Percentiles rank a stretch among this genome's conserved stretches.
Conservation (phyloP, 306 rosid genomes). For the Ceratonia siliqua region DNA sequence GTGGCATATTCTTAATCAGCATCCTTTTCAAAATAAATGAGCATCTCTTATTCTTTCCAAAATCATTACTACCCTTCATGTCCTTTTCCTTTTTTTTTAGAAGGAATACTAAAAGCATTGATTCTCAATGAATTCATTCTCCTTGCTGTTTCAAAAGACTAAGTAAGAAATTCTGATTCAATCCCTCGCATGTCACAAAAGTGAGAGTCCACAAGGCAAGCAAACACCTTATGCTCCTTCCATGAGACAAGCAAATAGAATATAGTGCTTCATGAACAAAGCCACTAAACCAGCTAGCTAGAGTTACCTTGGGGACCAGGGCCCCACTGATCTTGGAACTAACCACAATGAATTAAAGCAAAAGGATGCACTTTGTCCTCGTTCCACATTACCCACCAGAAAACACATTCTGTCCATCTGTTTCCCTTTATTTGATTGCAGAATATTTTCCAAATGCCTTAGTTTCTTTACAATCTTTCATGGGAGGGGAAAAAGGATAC, state of each 20-base stretch:
- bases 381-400: conserved; percentile 45
- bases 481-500: conserved; percentile 31
- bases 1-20: conserved; percentile 48
- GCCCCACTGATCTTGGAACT: conserved; percentile 45
- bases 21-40: conserved; percentile 40
- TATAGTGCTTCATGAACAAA: background rate
- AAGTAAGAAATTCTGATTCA: conserved; percentile 30
- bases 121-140: conserved; percentile 28
- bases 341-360: conserved; percentile 43
- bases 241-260: background rate
- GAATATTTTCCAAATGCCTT: conserved; percentile 54
- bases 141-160: conserved; percentile 26
- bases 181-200: conserved; percentile 24
- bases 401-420: conserved; percentile 52
- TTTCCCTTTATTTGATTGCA: conserved; percentile 49
- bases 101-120: conserved; percentile 36
- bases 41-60: conserved; percentile 35
- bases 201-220: background rate
- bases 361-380: conserved; percentile 46
- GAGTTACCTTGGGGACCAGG: conserved; percentile 30
- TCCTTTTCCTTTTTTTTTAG: conserved; percentile 8
- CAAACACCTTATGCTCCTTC: background rate
- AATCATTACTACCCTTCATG: conserved; percentile 34
- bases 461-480: conserved; percentile 45
- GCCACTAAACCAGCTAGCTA: conserved; percentile 11